Evolutionary conservation across 805 yeast genomes (phyloP).

Genomic region (Wickerhamomyces queroliae): DNA sequence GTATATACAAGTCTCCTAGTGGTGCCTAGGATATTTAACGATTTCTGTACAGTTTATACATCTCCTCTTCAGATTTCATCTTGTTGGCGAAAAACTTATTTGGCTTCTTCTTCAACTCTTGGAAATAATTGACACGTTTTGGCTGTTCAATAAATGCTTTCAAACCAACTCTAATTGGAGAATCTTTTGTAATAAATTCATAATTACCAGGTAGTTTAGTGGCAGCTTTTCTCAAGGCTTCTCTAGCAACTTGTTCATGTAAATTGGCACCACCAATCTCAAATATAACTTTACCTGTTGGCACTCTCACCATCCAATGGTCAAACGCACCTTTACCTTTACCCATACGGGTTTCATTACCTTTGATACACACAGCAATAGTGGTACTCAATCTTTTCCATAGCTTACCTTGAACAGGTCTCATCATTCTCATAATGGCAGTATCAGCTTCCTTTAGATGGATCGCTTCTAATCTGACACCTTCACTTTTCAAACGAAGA

Average conservation of each 20-base stretch:
- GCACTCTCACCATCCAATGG: conserved; percentile 95
- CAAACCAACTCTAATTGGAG: conserved; percentile 69
- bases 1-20: neutral
- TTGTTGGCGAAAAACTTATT: conserved; percentile 56
- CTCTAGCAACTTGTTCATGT: conserved; percentile 87
- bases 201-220: conserved; percentile 89
- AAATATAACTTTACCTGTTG: conserved; percentile 89
- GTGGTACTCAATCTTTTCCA: conserved; percentile 80
- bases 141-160: conserved; percentile 42
- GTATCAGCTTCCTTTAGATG: conserved; percentile 90
- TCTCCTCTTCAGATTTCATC: conserved; percentile 41
- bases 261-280: conserved; percentile 72
- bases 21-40: conserved; percentile 31
- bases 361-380: conserved; percentile 90
- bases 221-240: conserved; percentile 84
- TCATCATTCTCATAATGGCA: conserved; percentile 75
- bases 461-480: conserved; percentile 76
- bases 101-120: conserved; percentile 52
- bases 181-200: conserved; percentile 67
- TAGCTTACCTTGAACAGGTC: conserved; percentile 70
- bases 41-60: conserved; percentile 56
- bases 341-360: conserved; percentile 99
- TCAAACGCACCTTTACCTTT: conserved; percentile 98
- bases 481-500: conserved; percentile 82
- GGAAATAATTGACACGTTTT: conserved; percentile 45